Base-by-base conservation (phyloP, 2,329 filamentous ascomycete species). In the Aspergillus udagawae region DNA sequence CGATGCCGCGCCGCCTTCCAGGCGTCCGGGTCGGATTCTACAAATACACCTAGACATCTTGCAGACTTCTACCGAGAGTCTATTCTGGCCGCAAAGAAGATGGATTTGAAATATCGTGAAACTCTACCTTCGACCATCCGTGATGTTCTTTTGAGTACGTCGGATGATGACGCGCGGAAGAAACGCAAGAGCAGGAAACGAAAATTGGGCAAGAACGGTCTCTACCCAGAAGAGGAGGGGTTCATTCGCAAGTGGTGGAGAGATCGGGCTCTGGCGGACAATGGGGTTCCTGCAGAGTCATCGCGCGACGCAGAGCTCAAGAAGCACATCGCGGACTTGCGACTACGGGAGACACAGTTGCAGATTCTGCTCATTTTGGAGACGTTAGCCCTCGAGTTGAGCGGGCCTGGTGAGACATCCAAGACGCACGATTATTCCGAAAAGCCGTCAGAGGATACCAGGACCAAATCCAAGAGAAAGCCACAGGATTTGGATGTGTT, bases 331-430 rank as follows among this genome's bases (percentile, higher is more conserved):
- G 72, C 73, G 10, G 77, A 79, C 51, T 65, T 81, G 49, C 74
- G 79, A 51, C 65, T 78, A 48, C 73, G 79, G 41, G 79, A 81
- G 59, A 80, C 77, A 1, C 75, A 80, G 57, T 67, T 81, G 49
- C 79, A 81, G 61, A 75, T 80, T 35, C 70, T 81, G n/a, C 65
- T 81, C 32, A 75, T 80, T 47, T 65, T 81, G 14, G 79, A 81
- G 62, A 72, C 75, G 17, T 73, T 81, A 57, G 71, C 73, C 35
- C 60, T 80, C n/a, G 76, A 80, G 57, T 63, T 67, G 17, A 61
- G 58, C 52, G 20, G 59, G 17, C 49, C 65, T 47, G 54, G 64
- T 17, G 63, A 65, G 27, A 60, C 14, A 38, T 38, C 60, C 17
- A 63, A 58, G 48, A 63, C 62, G 23, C 56, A 59, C 20, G 60